Base-by-base conservation (phyloP, 2,329 filamentous ascomycete species). In the Fusarium sp. region DNA sequence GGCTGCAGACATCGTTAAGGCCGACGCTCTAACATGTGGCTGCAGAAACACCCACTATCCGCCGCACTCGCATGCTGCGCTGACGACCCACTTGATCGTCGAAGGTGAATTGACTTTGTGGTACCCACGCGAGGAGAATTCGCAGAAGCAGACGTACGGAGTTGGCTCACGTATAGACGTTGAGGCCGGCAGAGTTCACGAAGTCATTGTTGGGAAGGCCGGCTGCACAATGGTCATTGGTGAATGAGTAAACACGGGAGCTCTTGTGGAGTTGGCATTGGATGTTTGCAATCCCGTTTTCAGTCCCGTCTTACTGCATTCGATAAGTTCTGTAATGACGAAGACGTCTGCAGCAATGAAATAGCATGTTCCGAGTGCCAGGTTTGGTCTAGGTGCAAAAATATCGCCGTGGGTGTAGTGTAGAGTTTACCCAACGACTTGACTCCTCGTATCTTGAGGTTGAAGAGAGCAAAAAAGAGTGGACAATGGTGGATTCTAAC, bases 201-300 rank as follows among this genome's bases (percentile, higher is more conserved):
- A 94, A 82, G 92, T 94, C 1, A 93, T 91, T 90, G 87, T 94
- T 56, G 92, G 92, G 2, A 75, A 81, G 1, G 84, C 88, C 69
- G 92, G 92, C 0, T 94, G 92, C 80, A 93, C 90, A 4, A 92
- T 92, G 83, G 90, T 91, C 10, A 89, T 91, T 78, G 89, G 91
- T 57, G 90, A 92, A 83, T 90, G 39, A 68, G 71, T 7, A 16
- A 27, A 29, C 22, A 18, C 45, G 45, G 24, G 27, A 35, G n/a
- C 2, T 31, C 11, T 9, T 31, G 5, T 5, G 3, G 22, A 22
- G 39, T 20, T 33, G 20, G 56, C 33, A n/a, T n/a, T n/a, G n/a
- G n/a, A n/a, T 27, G 20, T n/a, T 52, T 52, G 18, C 18, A 52
- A 14, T 31, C 48, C 18, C 18, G 31, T 31, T 18, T 37, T 33